Conservation (phyloP, 441 rosid species). For the Populus hybrid region DNA sequence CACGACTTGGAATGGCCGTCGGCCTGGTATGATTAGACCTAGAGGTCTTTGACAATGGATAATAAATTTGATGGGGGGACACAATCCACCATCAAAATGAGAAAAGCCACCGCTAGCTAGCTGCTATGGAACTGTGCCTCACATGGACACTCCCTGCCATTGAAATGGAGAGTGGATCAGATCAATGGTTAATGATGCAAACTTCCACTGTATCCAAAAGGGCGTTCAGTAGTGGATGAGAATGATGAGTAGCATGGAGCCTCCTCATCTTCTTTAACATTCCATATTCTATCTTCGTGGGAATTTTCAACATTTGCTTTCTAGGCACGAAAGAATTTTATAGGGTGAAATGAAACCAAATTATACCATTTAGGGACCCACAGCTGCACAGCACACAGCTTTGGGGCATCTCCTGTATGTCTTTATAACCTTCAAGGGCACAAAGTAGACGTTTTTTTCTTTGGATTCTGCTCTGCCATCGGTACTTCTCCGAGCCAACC, state of each 20-base stretch:
- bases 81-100: neutral
- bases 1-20: neutral
- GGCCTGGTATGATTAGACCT: neutral
- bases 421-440: neutral
- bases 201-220: neutral
- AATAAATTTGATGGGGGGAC: neutral
- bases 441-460: constrained; percentile 19
- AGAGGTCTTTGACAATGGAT: too few relatives aligned
- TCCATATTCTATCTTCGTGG: neutral
- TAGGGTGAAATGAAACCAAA: neutral
- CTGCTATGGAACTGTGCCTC: too few relatives aligned
- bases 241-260: neutral
- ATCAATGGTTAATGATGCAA: neutral
- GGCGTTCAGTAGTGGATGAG: neutral
- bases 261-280: neutral
- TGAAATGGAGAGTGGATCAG: neutral
- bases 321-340: constrained; percentile 36
- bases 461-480: constrained; percentile 44
- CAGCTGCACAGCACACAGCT: constrained; percentile 29
- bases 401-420: constrained; percentile 24
- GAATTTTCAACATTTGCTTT: constrained; percentile 16
- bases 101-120: neutral
- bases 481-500: constrained; percentile 23
- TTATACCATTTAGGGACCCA: constrained; percentile 23
- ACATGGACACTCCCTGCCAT: neutral